Evolutionary conservation across 2,329 filamentous ascomycete species (phyloP).

Genomic region (Neoscytalidium dimidiatum): DNA sequence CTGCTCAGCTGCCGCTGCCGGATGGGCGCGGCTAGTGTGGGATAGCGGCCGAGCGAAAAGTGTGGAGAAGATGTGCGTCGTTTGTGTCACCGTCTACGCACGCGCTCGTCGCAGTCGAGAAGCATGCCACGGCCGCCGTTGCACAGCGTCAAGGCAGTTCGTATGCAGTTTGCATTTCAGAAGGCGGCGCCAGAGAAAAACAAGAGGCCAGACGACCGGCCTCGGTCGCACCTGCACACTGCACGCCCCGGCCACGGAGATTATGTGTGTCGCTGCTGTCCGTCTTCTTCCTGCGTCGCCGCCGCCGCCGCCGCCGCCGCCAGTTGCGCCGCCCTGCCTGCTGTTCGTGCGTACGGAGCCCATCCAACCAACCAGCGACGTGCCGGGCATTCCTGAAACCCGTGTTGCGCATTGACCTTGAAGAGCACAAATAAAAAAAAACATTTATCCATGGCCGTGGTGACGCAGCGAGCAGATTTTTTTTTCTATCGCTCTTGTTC

Average conservation of each 20-base stretch:
- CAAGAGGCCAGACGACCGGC: background rate
- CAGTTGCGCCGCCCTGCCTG: background rate
- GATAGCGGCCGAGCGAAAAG: background rate
- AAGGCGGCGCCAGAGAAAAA: too few species aligned
- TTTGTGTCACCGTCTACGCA: background rate
- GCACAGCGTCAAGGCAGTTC: background rate
- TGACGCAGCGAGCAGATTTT: background rate
- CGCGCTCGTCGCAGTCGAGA: background rate
- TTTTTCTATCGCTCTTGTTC: background rate
- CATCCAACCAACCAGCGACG: constrained; percentile 2
- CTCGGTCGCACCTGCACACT: background rate
- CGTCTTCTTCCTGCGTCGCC: background rate
- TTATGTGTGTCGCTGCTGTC: background rate
- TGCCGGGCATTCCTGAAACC: background rate
- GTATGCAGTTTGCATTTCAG: constrained; percentile 8
- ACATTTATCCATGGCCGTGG: background rate
- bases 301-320: too few species aligned
- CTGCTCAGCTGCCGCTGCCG: background rate
- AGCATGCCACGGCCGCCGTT: background rate
- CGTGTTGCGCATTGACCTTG: background rate
- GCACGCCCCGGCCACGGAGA: constrained; percentile 2
- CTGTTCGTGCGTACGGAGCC: background rate
- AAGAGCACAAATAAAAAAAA: background rate
- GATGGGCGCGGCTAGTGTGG: background rate
- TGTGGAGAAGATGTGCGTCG: constrained; percentile 11